phyloP scores from a whole-genome alignment of 164 flowering plant genomes.

The Vitis rupestris region DNA sequence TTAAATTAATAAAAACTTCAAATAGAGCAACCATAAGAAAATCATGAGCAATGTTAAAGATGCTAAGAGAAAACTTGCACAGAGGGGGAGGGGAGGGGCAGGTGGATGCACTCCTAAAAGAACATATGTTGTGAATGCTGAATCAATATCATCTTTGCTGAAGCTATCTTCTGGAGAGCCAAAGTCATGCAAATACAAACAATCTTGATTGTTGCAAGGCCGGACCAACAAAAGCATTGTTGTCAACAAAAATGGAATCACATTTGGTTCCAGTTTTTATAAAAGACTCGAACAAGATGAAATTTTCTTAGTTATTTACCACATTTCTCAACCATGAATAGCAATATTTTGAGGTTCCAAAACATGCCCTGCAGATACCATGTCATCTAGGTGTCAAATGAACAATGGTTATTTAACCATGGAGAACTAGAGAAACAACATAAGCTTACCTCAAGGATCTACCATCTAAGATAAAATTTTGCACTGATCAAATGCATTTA shows the following conservation, averaged over 20 bases:
- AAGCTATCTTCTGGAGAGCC: conserved; percentile 47
- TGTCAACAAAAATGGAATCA: too few relatives aligned
- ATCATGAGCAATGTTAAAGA: too few relatives aligned
- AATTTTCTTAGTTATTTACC: conserved; percentile 28
- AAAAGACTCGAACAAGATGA: too few relatives aligned
- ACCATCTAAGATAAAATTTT: conserved; percentile 61
- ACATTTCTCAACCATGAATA: conserved; percentile 74
- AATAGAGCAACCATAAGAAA: too few relatives aligned
- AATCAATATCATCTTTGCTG: conserved; percentile 41
- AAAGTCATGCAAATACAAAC: conserved; percentile 42
- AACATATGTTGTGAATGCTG: conserved; percentile 37
- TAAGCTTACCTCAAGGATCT: conserved; percentile 53
- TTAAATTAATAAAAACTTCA: too few relatives aligned
- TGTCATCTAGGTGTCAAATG: background rate
- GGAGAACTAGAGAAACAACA: background rate
- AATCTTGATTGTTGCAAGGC: conserved; percentile 44
- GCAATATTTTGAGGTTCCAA: conserved; percentile 82
- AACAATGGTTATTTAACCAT: too few relatives aligned
- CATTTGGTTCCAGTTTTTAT: too few relatives aligned
- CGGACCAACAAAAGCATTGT: conserved; percentile 18
- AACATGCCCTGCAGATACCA: conserved; percentile 61
- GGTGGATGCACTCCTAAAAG: too few relatives aligned
- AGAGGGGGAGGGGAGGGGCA: too few relatives aligned
- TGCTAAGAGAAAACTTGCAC: too few relatives aligned
- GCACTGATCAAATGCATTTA: conserved; percentile 68